Conservation (phyloP, 2,329 filamentous ascomycete species). For the Pseudogymnoascus verrucosus region DNA sequence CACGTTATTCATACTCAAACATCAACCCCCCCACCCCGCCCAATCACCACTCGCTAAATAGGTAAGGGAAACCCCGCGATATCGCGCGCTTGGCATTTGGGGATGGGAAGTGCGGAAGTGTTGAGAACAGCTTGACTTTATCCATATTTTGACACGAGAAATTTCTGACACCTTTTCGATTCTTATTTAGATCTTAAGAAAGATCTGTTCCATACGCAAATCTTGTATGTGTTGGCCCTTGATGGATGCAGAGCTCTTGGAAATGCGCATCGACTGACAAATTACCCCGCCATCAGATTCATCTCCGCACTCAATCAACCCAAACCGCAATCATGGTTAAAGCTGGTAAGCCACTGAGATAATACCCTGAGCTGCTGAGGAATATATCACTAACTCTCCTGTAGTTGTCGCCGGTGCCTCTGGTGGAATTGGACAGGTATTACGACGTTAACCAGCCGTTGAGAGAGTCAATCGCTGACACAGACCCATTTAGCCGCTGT, state of each 20-base stretch:
- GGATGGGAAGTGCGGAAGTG: not conserved
- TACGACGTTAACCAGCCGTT: slow-evolving; percentile 23
- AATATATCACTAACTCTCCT: slow-evolving; percentile 10
- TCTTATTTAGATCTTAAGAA: not conserved
- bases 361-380: not conserved
- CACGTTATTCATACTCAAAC: not conserved
- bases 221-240: not conserved
- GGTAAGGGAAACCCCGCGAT: slow-evolving; percentile 7
- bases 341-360: slow-evolving; percentile 41
- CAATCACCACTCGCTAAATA: slow-evolving; percentile 1
- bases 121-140: not conserved
- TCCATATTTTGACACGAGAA: not conserved
- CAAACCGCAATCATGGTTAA: slow-evolving; percentile 45
- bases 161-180: not conserved
- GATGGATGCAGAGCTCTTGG: not conserved
- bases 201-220: not conserved
- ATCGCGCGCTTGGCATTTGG: slow-evolving; percentile 6
- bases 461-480: slow-evolving; percentile 10
- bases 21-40: not conserved
- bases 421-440: slow-evolving; percentile 96
- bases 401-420: slow-evolving; percentile 85
- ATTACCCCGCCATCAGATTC: slow-evolving; percentile 11
- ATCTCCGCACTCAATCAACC: slow-evolving; percentile 9
- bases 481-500: slow-evolving; percentile 62
- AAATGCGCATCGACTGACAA: not conserved